A percentile compares a stretch with the other conserved stretches of the same genome.
These are phyloP conservation scores for Rutstroemia sydowiana DNA, from an alignment of 2,329 filamentous ascomycete species.

Conservation along the genomic window DNA sequence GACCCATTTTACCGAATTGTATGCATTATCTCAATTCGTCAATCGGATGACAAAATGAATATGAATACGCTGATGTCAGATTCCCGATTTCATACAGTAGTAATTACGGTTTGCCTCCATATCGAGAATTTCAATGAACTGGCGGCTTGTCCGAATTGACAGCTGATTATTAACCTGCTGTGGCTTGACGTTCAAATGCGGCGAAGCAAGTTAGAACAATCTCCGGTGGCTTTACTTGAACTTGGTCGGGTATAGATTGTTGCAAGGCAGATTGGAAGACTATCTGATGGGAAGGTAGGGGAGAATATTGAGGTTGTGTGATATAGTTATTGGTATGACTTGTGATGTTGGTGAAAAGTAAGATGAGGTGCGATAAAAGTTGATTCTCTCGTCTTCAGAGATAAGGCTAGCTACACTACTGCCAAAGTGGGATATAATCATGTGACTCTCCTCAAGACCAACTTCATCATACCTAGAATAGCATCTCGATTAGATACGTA, in stretches of 20 bases:
- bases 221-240: neutral
- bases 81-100: neutral
- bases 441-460: no score
- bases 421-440: no score
- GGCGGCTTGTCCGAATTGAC: neutral
- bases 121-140: neutral
- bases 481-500: no score
- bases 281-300: no score
- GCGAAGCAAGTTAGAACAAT: neutral
- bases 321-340: neutral
- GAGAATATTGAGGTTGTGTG: neutral
- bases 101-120: neutral
- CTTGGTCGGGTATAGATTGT: neutral
- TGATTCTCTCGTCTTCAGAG: no score
- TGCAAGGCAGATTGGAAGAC: neutral
- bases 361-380: no score
- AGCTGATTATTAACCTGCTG: neutral
- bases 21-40: neutral
- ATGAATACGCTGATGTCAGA: neutral
- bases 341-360: no score
- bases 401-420: no score
- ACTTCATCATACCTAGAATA: no score
- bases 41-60: neutral
- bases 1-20: neutral
- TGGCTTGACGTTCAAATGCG: neutral